Conservation (phyloP, 2,329 filamentous ascomycete genomes). For the Fusarium lateritium region DNA sequence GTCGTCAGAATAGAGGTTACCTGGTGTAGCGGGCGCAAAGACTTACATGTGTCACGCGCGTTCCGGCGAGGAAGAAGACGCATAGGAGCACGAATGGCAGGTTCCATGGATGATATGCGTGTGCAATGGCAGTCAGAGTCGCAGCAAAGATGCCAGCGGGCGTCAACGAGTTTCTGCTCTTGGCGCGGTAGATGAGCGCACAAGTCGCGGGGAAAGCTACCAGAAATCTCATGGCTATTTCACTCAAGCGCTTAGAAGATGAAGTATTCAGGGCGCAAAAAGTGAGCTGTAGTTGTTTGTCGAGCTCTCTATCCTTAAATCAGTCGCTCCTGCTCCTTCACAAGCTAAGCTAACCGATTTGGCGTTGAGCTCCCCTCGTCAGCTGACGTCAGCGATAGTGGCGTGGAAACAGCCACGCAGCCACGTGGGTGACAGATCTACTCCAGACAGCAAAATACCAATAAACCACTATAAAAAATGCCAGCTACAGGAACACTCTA, state of each 20-base stretch:
- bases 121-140: constrained; percentile 79
- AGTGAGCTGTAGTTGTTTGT: constrained; percentile 4
- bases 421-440: constrained; percentile 4
- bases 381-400: constrained; percentile 41
- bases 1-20: constrained; percentile 31
- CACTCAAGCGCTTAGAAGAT: constrained; percentile 23
- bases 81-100: constrained; percentile 88
- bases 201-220: constrained; percentile 72
- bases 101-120: constrained; percentile 94
- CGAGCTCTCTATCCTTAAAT: constrained; percentile 21
- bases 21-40: constrained; percentile 5
- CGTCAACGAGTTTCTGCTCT: constrained; percentile 83
- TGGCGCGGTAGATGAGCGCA: constrained; percentile 76
- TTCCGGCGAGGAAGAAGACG: constrained; percentile 90
- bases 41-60: constrained; percentile 82
- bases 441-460: neutral
- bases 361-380: constrained; percentile 32
- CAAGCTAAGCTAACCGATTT: constrained; percentile 22
- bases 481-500: too few species aligned
- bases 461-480: neutral
- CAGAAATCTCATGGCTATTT: constrained; percentile 66
- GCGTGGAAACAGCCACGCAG: neutral
- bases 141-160: constrained; percentile 81
- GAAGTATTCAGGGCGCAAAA: constrained; percentile 11
- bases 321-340: constrained; percentile 8